Conservation (phyloP, 1,139 yeast genomes). For the Pichia sp. region DNA sequence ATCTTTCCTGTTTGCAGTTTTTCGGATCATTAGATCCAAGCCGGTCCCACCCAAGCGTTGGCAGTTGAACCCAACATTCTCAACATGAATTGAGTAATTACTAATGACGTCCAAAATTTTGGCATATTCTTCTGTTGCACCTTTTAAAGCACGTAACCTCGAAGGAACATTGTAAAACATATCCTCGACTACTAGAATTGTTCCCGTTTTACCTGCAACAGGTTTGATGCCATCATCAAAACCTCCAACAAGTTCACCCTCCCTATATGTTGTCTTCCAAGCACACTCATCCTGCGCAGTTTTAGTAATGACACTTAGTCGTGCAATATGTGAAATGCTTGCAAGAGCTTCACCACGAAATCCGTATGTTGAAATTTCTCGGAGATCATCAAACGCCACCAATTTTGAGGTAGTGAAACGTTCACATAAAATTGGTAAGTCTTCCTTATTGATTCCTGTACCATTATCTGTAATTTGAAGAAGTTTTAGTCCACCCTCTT, state of each 20-base stretch:
- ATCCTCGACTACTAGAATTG: conserved; percentile 82
- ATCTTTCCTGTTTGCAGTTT: conserved; percentile 48
- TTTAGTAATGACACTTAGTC: conserved; percentile 76
- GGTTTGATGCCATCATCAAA: conserved; percentile 56
- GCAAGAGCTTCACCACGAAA: conserved; percentile 61
- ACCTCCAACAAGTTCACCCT: conserved; percentile 49
- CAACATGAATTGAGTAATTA: conserved; percentile 74
- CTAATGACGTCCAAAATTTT: conserved; percentile 80
- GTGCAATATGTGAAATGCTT: conserved; percentile 55
- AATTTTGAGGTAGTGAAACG: conserved; percentile 57
- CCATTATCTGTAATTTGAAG: conserved; percentile 56
- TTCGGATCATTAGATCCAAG: conserved; percentile 52
- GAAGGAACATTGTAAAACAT: conserved; percentile 86
- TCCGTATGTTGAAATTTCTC: conserved; percentile 50
- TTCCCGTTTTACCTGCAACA: conserved; percentile 83
- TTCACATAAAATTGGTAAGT: conserved; percentile 48
- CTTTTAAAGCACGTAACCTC: conserved; percentile 60
- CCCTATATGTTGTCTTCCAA: conserved; percentile 56
- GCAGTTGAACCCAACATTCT: conserved; percentile 68
- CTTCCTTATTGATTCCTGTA: conserved; percentile 43
- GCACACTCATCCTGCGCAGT: conserved; percentile 61
- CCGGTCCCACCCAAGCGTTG: conserved; percentile 45
- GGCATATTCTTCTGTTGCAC: conserved; percentile 70
- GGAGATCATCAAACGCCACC: conserved; percentile 45
- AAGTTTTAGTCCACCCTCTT: conserved; percentile 52